Evolutionary conservation across 306 rosid genomes (phyloP), one percentile per base, ranked within the genome.

Genomic region (Quercus bicolor): DNA sequence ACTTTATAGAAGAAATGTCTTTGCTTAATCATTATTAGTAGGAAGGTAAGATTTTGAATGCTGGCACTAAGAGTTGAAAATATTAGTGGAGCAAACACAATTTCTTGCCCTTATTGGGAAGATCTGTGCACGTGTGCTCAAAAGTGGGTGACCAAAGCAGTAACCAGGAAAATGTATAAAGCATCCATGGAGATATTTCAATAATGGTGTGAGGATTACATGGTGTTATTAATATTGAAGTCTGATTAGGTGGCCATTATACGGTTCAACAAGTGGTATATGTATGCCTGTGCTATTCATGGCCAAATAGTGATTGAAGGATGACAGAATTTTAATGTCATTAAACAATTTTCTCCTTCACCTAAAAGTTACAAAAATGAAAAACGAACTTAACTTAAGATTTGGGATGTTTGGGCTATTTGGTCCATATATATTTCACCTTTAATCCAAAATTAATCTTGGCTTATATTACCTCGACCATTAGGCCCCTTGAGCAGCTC

Each of bases 201-300:
- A 16, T 10, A 48, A 48, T 48, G 53, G 5, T 48, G 53, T 48
- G 53, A 48, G 53, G 16, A 12, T 48, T 48, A 48, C 15, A 48
- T 48, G 53, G 53, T 48, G 16, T 48, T 13, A 26, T 54, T 15
- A 23, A 23, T 11, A 6, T 9, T 28, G 18, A 6, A 21, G 65
- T 56, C 24, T 78, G 60, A 70, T 37, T 78, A 28, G 40, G 48
- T 78, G 70, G 37, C 75, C 57, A 69, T 69, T 78, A 26, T 40
- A 20, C 70, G 76, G 75, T 34, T 70, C 76, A 78, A 68, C 48
- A 10, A 48, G 70, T 56, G 75, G 43, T 12, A 26, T 37, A 24
- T 56, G 5, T 53, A 55, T 34, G n/a, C 37, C 56, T 14, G 56
- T 16, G 28, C 56, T 21, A 59, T 59, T 48, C 33, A 59, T 59